A percentile compares a stretch with the other conserved stretches of the same genome.
These are phyloP conservation scores for Castanopsis chinensis DNA, from an alignment of 306 rosid genomes.

Conservation along the genomic window DNA sequence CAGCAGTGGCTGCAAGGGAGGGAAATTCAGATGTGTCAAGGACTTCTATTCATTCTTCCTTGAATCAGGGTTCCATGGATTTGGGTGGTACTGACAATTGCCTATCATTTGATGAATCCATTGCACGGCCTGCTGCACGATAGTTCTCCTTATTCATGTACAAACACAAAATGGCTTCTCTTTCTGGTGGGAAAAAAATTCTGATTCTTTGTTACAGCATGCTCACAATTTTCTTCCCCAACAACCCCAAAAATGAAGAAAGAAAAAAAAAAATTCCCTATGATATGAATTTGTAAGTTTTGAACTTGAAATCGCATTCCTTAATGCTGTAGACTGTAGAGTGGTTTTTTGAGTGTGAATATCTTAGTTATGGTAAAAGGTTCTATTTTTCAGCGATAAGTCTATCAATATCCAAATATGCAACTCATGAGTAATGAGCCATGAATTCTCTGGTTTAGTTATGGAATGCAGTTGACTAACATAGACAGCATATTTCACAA, in stretches of 20 bases:
- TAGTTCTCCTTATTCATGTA: conserved; percentile 26
- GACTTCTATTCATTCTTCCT: conserved; percentile 67
- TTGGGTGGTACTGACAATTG: conserved; percentile 61
- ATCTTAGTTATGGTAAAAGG: not conserved
- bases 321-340: not conserved
- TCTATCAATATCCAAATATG: not conserved
- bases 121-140: conserved; percentile 72
- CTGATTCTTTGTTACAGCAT: not conserved
- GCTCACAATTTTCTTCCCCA: not conserved
- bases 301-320: not conserved
- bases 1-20: conserved; percentile 41
- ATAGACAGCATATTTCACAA: too few species aligned
- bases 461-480: not conserved
- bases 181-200: not conserved
- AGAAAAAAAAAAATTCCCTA: too few species aligned
- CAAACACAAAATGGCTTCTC: not conserved
- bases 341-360: not conserved
- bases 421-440: not conserved
- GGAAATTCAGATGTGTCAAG: conserved; percentile 73
- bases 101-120: conserved; percentile 74
- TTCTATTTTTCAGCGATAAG: not conserved
- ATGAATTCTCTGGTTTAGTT: not conserved
- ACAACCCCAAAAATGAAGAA: too few species aligned
- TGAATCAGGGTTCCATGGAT: conserved; percentile 65
- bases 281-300: not conserved